A percentile compares a stretch with the other conserved stretches of the same genome.
Evolutionary conservation across 202 grass and related monocot genomes (phyloP).

Genomic region (Thinopyrum obtusiflorum): DNA sequence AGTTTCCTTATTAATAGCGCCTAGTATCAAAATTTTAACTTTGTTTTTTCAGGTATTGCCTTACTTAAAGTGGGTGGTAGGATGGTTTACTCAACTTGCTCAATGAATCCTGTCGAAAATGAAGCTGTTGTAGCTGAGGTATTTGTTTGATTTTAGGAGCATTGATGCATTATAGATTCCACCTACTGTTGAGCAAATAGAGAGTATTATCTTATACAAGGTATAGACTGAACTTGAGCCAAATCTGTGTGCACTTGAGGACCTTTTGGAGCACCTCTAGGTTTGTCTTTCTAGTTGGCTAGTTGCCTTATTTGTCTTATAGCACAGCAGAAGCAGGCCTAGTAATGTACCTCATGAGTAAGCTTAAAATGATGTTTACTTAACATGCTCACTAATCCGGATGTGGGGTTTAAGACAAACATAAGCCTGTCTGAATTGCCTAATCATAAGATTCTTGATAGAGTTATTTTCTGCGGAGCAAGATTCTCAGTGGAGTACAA

Average conservation of each 20-base stretch:
- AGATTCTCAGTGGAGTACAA: not conserved
- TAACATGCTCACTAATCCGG: not conserved
- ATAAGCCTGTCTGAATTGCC: conserved; percentile 1
- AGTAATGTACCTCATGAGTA: conserved; percentile 19
- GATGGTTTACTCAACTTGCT: conserved; percentile 99
- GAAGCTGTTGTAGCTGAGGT: conserved; percentile 91
- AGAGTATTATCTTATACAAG: not conserved
- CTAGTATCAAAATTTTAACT: not conserved
- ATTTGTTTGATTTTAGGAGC: conserved; percentile 1
- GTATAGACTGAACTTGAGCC: not conserved
- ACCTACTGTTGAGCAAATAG: not conserved
- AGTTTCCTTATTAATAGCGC: not conserved
- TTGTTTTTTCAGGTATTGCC: conserved; percentile 52
- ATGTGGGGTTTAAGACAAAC: not conserved
- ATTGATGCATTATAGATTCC: not conserved
- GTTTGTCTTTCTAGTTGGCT: not conserved
- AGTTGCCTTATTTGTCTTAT: conserved; percentile 11
- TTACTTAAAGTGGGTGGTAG: conserved; percentile 89
- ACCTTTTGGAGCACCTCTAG: not conserved
- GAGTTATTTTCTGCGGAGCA: not conserved
- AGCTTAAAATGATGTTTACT: conserved; percentile 7
- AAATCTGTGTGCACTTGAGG: not conserved
- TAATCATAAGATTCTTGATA: not conserved
- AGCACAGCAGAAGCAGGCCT: not conserved
- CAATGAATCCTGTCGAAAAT: conserved; percentile 99